Evolutionary conservation across 306 rosid genomes (phyloP).

Genomic region (Fagus crenata): DNA sequence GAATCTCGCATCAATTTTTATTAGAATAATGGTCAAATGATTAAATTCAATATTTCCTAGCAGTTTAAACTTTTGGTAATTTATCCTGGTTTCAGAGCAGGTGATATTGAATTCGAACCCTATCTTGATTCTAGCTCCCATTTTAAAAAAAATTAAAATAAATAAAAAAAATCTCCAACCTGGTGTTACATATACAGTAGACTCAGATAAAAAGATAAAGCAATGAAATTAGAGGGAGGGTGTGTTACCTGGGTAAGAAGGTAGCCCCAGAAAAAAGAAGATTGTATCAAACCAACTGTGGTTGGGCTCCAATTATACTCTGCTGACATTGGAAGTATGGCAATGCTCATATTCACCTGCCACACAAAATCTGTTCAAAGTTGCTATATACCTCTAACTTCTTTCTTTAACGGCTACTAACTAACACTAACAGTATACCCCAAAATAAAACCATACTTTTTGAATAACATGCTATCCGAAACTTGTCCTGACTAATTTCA

Average conservation of each 20-base stretch:
- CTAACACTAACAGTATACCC: background rate
- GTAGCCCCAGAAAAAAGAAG: slow-evolving; percentile 99
- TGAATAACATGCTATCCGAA: too few species aligned
- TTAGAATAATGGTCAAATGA: too few species aligned
- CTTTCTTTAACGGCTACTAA: slow-evolving; percentile 9
- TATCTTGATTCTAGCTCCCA: too few species aligned
- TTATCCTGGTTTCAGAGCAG: too few species aligned
- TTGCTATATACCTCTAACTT: slow-evolving; percentile 7
- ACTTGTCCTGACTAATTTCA: too few species aligned
- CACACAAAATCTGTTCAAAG: slow-evolving; percentile 25
- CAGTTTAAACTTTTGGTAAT: too few species aligned
- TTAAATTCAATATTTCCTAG: too few species aligned
- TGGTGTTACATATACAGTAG: background rate
- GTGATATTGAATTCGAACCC: too few species aligned
- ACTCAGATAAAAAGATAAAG: background rate
- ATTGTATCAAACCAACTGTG: slow-evolving; percentile 91
- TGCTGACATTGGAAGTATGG: slow-evolving; percentile 99
- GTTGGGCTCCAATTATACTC: slow-evolving; percentile 84
- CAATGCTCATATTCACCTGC: slow-evolving; percentile 99
- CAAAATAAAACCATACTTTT: too few species aligned
- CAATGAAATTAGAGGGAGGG: background rate
- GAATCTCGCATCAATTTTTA: background rate
- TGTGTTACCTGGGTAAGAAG: slow-evolving; percentile 83
- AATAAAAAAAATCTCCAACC: too few species aligned
- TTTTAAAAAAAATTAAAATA: too few species aligned